Conservation (phyloP, 495 filamentous ascomycete species). For the Rhypophila decipiens region DNA sequence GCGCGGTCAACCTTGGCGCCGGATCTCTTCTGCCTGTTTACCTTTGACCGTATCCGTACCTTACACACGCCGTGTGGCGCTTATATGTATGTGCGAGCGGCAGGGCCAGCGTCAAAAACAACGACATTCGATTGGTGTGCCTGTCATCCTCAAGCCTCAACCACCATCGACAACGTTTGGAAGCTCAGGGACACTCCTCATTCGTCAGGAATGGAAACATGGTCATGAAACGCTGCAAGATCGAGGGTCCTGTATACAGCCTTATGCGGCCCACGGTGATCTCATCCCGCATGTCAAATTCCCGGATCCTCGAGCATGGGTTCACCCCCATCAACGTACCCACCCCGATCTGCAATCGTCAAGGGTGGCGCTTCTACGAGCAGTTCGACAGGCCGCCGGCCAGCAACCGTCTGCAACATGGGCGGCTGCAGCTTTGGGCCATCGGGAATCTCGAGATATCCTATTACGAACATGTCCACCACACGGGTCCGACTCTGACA, state of each 20-base stretch:
- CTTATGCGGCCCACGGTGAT: slow-evolving; percentile 13
- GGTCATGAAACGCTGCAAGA: no score
- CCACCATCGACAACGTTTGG: background rate
- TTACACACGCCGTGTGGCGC: slow-evolving; percentile 16
- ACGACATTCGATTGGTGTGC: slow-evolving; percentile 16
- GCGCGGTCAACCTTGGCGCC: slow-evolving; percentile 16
- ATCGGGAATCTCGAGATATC: slow-evolving; percentile 3
- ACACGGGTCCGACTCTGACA: background rate
- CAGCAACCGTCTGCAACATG: background rate
- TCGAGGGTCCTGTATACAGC: no score
- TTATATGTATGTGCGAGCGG: slow-evolving; percentile 8
- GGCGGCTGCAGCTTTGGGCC: slow-evolving; percentile 5
- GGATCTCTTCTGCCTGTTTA: slow-evolving; percentile 1
- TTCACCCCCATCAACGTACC: background rate
- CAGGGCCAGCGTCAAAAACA: background rate
- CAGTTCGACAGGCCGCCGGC: background rate
- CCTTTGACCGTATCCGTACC: slow-evolving; percentile 14
- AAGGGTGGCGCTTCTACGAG: slow-evolving; percentile 3
- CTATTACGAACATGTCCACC: no score
- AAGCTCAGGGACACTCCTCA: background rate
- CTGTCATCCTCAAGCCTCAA: background rate
- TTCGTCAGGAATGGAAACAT: no score
- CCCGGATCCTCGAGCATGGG: background rate
- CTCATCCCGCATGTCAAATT: slow-evolving; percentile 6
- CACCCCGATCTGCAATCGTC: background rate